Evolutionary conservation across 2,329 filamentous ascomycete genomes (phyloP).

Genomic region (Colletotrichum sp.): DNA sequence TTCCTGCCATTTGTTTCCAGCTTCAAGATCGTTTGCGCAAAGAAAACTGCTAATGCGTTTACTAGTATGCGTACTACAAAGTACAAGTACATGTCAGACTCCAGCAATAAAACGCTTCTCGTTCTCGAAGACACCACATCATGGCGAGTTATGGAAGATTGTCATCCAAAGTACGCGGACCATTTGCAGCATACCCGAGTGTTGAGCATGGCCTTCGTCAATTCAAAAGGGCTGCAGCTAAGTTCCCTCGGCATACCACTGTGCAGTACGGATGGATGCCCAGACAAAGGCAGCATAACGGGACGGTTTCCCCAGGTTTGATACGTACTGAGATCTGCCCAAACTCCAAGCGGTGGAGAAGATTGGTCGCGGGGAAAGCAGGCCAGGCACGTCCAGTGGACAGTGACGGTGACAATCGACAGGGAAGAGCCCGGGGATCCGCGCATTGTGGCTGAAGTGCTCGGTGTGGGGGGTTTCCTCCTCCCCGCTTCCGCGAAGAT

Average conservation of each 20-base stretch:
- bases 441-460: neutral
- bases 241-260: neutral
- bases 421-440: conserved; percentile 7
- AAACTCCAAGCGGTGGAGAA: neutral
- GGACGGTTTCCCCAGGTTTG: neutral
- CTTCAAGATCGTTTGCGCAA: neutral
- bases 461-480: conserved; percentile 10
- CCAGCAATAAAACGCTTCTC: neutral
- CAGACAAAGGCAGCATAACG: neutral
- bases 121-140: neutral
- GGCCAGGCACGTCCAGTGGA: neutral
- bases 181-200: neutral
- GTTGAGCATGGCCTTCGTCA: neutral
- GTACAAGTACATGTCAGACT: neutral
- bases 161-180: neutral
- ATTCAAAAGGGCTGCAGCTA: neutral
- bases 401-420: neutral
- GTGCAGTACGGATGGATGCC: neutral
- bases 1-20: neutral
- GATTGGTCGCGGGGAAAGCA: neutral
- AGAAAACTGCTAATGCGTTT: neutral
- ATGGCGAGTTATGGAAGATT: neutral
- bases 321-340: neutral
- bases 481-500: conserved; percentile 7
- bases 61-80: neutral